Conservation (phyloP, 192 early-diverging fungal genomes). For the Glomus cerebriforme region DNA sequence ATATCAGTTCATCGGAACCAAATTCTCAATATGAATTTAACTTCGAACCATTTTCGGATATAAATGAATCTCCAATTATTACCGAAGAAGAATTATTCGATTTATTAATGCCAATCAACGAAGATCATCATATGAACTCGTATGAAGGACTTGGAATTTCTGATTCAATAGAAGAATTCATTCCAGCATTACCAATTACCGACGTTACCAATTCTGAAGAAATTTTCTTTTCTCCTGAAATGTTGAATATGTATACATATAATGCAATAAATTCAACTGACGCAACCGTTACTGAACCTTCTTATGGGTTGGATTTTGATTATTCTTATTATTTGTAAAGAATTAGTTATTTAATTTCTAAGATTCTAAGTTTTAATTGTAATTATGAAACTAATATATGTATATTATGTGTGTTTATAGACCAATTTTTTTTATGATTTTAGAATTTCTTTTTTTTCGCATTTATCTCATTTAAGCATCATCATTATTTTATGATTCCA, state of each 20-base stretch:
- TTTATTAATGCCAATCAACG: not conserved
- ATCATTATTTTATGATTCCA: no score
- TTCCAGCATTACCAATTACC: no score
- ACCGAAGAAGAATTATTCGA: not conserved
- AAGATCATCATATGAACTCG: not conserved
- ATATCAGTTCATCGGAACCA: not conserved
- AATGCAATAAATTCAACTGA: not conserved
- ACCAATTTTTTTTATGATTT: no score
- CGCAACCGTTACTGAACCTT: not conserved
- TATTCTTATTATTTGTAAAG: not conserved
- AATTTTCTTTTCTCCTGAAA: not conserved
- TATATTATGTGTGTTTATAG: no score
- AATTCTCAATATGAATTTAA: not conserved
- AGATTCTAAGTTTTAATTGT: no score
- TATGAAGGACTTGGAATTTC: no score
- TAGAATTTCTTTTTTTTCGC: no score
- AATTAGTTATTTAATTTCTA: not conserved
- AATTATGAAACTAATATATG: no score
- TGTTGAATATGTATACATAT: not conserved
- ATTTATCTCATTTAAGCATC: no score
- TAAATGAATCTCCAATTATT: not conserved
- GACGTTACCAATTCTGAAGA: not conserved
- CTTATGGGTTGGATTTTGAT: not conserved
- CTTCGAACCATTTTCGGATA: not conserved
- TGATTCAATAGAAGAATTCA: not conserved